Percentiles rank a stretch among this genome's conserved stretches.
These are phyloP conservation scores for Capsicum rhomboideum DNA, from an alignment of 257 asterid species.

Conservation along the genomic window DNA sequence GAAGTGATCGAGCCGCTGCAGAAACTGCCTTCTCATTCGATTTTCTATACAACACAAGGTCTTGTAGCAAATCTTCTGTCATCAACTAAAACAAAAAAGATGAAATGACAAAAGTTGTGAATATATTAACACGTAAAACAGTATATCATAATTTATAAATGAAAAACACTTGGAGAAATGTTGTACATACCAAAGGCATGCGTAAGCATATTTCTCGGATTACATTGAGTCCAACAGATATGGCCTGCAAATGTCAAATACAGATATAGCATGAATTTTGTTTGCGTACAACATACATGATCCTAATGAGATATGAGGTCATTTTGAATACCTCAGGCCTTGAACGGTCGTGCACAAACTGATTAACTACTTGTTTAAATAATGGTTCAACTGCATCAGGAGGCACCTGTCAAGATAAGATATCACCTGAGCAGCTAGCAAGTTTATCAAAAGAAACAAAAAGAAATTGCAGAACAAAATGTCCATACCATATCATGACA, in stretches of 20 bases:
- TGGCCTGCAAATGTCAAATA: conserved; percentile 43
- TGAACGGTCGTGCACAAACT: conserved; percentile 84
- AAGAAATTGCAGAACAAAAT: background rate
- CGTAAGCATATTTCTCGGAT: conserved; percentile 93
- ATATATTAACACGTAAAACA: background rate
- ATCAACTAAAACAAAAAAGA: conserved; percentile 48
- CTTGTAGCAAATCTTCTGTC: conserved; percentile 99
- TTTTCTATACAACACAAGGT: conserved; percentile 77
- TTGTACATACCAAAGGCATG: conserved; percentile 76
- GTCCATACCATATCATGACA: conserved; percentile 90
- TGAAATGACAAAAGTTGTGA: conserved; percentile 1
- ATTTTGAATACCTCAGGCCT: conserved; percentile 68
- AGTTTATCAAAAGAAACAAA: background rate
- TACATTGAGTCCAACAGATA: conserved; percentile 78
- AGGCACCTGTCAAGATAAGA: conserved; percentile 57
- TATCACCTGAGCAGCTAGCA: background rate
- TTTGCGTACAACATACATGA: background rate
- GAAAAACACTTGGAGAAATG: background rate
- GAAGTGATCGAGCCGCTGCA: conserved; percentile 82
- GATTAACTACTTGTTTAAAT: conserved; percentile 89
- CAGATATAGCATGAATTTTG: conserved; percentile 43
- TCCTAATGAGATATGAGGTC: background rate
- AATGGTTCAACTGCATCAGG: conserved; percentile 96
- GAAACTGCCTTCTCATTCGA: conserved; percentile 88
- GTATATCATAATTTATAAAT: background rate